Conservation (phyloP, 305 asterid genomes). For the Rubia peregrina region DNA sequence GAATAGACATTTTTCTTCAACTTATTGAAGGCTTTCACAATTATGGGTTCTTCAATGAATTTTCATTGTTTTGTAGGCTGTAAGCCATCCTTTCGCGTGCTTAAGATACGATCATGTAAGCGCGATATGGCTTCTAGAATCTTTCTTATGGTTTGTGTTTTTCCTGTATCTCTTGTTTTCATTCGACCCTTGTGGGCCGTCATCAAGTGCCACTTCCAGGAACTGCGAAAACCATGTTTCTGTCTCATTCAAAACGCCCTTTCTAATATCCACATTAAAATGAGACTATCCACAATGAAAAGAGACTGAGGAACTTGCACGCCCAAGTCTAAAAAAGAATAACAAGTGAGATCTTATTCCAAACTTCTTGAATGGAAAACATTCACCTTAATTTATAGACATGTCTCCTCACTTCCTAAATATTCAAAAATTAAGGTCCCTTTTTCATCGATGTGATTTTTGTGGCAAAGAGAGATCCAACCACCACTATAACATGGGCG, state of each 20-base stretch:
- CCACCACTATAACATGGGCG: no score
- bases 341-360: no score
- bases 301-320: no score
- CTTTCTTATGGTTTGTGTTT: slow-evolving; percentile 23
- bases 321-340: no score
- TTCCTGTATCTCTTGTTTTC: slow-evolving; percentile 41
- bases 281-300: slow-evolving; percentile 37
- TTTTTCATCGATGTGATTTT: no score
- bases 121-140: slow-evolving; percentile 37
- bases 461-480: no score
- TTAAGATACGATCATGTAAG: slow-evolving; percentile 63
- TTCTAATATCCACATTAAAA: slow-evolving; percentile 36
- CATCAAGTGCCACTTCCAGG: slow-evolving; percentile 59
- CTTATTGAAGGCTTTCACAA: slow-evolving; percentile 35
- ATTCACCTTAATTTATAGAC: no score
- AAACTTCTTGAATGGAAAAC: no score
- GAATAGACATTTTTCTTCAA: slow-evolving; percentile 63
- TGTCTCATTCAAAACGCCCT: slow-evolving; percentile 37
- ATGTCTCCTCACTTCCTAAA: no score
- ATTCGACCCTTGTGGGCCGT: slow-evolving; percentile 37
- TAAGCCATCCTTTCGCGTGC: slow-evolving; percentile 74
- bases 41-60: slow-evolving; percentile 27
- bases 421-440: no score
- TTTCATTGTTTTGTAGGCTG: not conserved
- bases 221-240: slow-evolving; percentile 68